Percentiles rank a stretch among this genome's conserved stretches.
Conservation (phyloP, 257 asterid genomes). For the Rubia yunnanensis region DNA sequence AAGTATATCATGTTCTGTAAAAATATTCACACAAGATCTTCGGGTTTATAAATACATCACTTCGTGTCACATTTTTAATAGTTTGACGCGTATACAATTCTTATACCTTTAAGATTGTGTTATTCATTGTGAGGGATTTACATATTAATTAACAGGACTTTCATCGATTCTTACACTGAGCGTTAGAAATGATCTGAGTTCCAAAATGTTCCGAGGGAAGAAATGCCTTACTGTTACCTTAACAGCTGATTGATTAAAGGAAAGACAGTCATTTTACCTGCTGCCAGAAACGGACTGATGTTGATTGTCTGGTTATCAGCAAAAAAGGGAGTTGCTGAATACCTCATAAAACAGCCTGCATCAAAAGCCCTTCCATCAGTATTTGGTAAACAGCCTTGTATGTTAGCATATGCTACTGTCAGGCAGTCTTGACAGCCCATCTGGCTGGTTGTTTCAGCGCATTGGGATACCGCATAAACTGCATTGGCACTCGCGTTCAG, state of each 20-base stretch:
- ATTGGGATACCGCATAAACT: conserved; percentile 59
- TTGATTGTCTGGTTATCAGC: conserved; percentile 46
- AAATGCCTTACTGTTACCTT: no score
- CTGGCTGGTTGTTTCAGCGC: conserved; percentile 49
- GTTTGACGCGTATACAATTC: no score
- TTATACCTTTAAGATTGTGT: background rate
- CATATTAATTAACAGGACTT: no score
- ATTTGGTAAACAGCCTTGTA: conserved; percentile 56
- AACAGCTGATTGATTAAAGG: background rate
- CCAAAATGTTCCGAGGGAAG: background rate
- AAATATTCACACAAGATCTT: background rate
- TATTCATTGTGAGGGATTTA: no score
- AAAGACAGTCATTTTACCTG: conserved; percentile 16
- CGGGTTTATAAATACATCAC: background rate
- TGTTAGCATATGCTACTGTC: conserved; percentile 49
- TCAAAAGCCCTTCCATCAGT: conserved; percentile 69
- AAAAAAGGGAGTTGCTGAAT: conserved; percentile 50
- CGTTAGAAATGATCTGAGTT: no score
- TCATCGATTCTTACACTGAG: no score
- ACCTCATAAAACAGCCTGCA: conserved; percentile 72
- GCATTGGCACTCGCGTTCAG: conserved; percentile 16
- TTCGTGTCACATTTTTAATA: background rate
- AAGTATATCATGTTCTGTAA: no score
- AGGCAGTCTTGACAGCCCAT: conserved; percentile 67
- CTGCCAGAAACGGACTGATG: conserved; percentile 45